Base-by-base conservation (phyloP, 257 asterid species). In the Solanum appendiculatum region DNA sequence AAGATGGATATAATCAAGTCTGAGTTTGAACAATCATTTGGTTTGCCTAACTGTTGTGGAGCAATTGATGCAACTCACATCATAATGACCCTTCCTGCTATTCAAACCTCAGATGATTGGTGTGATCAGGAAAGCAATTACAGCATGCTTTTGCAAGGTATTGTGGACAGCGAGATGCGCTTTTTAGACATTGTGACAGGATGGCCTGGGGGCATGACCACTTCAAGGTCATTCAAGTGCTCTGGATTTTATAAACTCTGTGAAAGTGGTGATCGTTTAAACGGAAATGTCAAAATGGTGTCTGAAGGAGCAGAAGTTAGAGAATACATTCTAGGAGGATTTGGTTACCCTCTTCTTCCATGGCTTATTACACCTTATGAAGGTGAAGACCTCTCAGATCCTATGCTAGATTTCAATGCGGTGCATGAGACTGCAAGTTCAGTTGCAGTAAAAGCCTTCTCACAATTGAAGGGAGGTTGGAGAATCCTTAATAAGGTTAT, bases 191-290 rank as follows among this genome's bases (percentile, higher is more conserved):
- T 97, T 21, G 97, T 94, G 82, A 96, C 98, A 0, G 99, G 99
- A 9, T 97, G 99, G 99, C 99, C 99, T 0, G 99, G 99, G 34
- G 98, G 99, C 3, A 95, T 97, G 99, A 95, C 98, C 7, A 82
- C 93, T 42, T 95, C 98, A 2, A 90, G 96, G 86, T 92, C 96
- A 6, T 34, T 97, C 82, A 96, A 92, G 73, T 96, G 89, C 82
- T 97, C 98, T 0, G 98, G 98, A 7, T 90, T 97, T 84, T 94
- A 93, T 87, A 95, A 92, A 87, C 99, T 94, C 21, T 95, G 99
- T 23, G 96, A 95, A 69, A 86, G 92, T 58, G 97, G 96, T 3
- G 93, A 86, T 1, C 98, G 98, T 20, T 86, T 97, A 89, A 93
- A 90, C 7, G 98, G 96, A 21, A 90, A 85, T 37, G 68, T 54